phyloP scores from a whole-genome alignment of 2,329 filamentous ascomycete species.

The Hypoxylon rubiginosum region DNA sequence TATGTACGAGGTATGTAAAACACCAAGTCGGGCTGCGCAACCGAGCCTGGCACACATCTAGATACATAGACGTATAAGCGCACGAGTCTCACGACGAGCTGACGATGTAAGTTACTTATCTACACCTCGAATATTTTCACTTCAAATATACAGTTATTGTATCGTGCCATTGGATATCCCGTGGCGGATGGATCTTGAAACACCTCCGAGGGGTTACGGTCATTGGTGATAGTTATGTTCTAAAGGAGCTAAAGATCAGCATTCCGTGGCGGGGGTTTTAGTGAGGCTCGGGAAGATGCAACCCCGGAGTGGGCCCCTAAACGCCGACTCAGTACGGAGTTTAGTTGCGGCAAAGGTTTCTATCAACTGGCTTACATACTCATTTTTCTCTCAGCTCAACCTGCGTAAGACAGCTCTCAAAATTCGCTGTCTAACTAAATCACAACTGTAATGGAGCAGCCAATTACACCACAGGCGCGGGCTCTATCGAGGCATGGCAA shows the following conservation, averaged over 20 bases:
- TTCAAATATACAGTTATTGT: constrained; percentile 2
- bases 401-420: neutral
- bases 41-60: constrained; percentile 1
- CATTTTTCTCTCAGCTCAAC: neutral
- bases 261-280: neutral
- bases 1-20: constrained; percentile 16
- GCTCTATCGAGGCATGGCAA: constrained; percentile 44
- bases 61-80: constrained; percentile 25
- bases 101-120: constrained; percentile 27
- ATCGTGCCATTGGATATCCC: neutral
- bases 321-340: constrained; percentile 34
- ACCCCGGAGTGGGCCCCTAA: constrained; percentile 19
- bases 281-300: constrained; percentile 20
- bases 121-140: constrained; percentile 17
- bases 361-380: neutral
- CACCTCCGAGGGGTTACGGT: neutral
- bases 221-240: neutral
- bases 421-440: neutral
- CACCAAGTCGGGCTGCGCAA: constrained; percentile 10
- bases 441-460: constrained; percentile 36
- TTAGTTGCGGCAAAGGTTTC: constrained; percentile 8
- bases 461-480: constrained; percentile 36
- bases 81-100: constrained; percentile 33
- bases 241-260: neutral
- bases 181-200: too few species aligned